Percentiles rank a stretch among this genome's conserved stretches.
These are phyloP conservation scores for Kwoniella dejecticola DNA, from an alignment of 768 basidiomycete species.

Conservation along the genomic window DNA sequence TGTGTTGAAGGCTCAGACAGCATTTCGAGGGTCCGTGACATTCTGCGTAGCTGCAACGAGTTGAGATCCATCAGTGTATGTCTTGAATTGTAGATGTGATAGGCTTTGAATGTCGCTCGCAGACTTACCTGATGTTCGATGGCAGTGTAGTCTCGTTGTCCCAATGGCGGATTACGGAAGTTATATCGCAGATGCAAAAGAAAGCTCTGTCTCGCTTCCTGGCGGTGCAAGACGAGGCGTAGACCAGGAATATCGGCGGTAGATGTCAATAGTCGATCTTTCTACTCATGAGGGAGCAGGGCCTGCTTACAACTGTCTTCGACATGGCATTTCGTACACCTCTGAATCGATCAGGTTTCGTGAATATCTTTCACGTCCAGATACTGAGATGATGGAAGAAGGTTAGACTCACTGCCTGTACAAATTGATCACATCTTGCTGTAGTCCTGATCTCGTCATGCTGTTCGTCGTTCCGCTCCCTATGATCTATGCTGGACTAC, in stretches of 20 bases:
- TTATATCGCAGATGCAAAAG: constrained; percentile 50
- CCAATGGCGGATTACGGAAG: constrained; percentile 47
- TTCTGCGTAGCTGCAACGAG: constrained; percentile 45
- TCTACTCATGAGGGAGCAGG: background rate
- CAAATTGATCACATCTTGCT: constrained; percentile 53
- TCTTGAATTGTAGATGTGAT: background rate
- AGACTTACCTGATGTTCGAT: constrained; percentile 54
- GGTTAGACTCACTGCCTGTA: constrained; percentile 47
- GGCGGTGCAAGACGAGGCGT: background rate
- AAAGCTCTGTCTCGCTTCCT: constrained; percentile 47
- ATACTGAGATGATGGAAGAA: background rate
- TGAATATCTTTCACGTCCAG: background rate
- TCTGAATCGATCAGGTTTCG: constrained; percentile 21
- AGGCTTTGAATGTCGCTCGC: background rate
- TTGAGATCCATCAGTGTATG: background rate
- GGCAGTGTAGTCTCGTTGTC: constrained; percentile 49
- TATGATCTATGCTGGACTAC: too few species aligned
- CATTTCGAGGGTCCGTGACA: constrained; percentile 52
- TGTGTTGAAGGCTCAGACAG: constrained; percentile 39
- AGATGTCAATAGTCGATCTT: background rate
- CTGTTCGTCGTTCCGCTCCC: background rate
- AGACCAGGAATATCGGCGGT: too few species aligned
- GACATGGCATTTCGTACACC: constrained; percentile 41
- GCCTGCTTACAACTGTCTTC: constrained; percentile 36
- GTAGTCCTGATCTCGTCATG: constrained; percentile 45